A percentile compares a stretch with the other conserved stretches of the same genome.
Conservation (phyloP, 768 basidiomycete genomes). For the Termitomyces sp. region DNA sequence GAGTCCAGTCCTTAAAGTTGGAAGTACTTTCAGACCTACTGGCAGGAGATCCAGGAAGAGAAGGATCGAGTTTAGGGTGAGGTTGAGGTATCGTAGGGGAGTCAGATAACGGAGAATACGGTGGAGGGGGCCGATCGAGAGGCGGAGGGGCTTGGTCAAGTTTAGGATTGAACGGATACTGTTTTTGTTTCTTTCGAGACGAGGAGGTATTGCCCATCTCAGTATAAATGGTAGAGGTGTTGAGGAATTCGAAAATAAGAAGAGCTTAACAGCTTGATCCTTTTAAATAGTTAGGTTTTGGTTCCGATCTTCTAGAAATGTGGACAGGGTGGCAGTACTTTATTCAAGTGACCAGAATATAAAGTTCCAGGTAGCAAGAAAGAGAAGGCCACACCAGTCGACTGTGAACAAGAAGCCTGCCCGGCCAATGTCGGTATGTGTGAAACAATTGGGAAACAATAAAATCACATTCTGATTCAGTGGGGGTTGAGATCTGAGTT, state of each 20-base stretch:
- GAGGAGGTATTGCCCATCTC: background rate
- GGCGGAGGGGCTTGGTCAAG: background rate
- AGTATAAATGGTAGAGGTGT: no score
- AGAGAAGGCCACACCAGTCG: no score
- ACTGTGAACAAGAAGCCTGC: no score
- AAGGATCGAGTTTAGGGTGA: background rate
- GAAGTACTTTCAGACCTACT: background rate
- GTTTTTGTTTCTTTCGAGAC: background rate
- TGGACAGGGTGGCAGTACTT: no score
- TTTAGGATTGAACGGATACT: background rate
- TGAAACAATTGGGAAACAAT: no score
- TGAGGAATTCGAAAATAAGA: background rate
- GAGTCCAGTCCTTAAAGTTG: background rate
- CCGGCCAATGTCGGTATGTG: no score
- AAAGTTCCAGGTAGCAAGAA: no score
- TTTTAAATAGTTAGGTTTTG: no score
- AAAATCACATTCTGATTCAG: no score
- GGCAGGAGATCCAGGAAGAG: background rate
- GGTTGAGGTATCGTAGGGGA: background rate
- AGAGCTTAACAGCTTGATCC: background rate
- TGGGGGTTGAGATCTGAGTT: no score
- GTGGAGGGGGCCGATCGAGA: background rate
- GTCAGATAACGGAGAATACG: background rate
- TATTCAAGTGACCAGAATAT: no score
- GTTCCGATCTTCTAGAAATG: no score